Base-by-base conservation (phyloP, 305 asterid genomes). In the Vinca major region DNA sequence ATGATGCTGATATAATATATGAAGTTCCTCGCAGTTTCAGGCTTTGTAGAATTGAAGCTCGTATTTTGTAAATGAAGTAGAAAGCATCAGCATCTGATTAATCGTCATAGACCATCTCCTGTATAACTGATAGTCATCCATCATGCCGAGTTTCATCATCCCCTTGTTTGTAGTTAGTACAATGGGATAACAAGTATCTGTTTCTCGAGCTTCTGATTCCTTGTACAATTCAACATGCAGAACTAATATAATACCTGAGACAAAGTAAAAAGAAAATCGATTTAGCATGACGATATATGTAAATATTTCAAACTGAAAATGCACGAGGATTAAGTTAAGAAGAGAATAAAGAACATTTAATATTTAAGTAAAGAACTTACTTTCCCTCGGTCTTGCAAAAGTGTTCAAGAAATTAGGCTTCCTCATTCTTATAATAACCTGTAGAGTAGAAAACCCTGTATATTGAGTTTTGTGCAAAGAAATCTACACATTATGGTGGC, bases 11-110 rank as follows among this genome's bases (percentile, higher is more conserved):
- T 52, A 53, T 52, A 62, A 54, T 39, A 54, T 36, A 64, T 54
- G 17, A 65, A 53, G 53, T 12, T 58, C 20, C 6, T 11, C 6
- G 41, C 48, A 11, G 43, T 33, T 64, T 54, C 54, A 64, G 51
- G 26, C 5, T 55, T 51, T 65, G 37, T 82, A 84, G 74, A 74
- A 81, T 71, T 89, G 90, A 65, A 82, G 82, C 68, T 86, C 84
- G 67, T 82, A 86, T 82, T 80, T 83, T 66, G 85, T 74, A 56
- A 77, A 79, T 39, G 95, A 81, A 71, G 89, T 71, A 26, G 92
- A 88, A 60, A 92, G 92, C 82, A 77, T 80, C 58, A 92, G 71
- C 96, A 92, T 88, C 73, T 88, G 96, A 79, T 86, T 84, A 70
- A 92, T 83, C 56, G 96, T 83, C 82, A 80, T 81, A 13, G 96